Evolutionary conservation across 2,329 filamentous ascomycete species (phyloP).

Genomic region (Pseudocercospora vitis): DNA sequence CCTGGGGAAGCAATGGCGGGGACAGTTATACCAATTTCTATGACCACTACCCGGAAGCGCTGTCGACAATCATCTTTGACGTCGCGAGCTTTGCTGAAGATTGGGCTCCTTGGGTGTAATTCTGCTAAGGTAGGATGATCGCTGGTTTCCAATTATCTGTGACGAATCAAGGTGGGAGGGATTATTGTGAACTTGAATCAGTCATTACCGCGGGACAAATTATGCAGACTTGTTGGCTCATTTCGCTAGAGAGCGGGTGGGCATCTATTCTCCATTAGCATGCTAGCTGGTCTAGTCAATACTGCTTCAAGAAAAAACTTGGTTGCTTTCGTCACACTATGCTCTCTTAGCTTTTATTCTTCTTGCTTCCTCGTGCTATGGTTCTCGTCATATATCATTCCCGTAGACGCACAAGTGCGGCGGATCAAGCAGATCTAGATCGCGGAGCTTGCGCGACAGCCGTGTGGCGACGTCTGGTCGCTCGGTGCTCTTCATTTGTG

Average conservation of each 20-base stretch:
- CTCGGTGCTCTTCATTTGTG: slow-evolving; percentile 34
- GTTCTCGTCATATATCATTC: slow-evolving; percentile 26
- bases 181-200: no score
- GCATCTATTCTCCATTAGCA: neutral
- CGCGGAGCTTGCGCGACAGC: slow-evolving; percentile 11
- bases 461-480: slow-evolving; percentile 5
- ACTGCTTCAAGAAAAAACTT: neutral
- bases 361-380: slow-evolving; percentile 4
- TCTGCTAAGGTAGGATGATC: neutral
- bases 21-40: neutral
- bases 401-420: slow-evolving; percentile 32
- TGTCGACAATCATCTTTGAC: neutral
- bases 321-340: neutral
- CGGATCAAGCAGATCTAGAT: slow-evolving; percentile 13
- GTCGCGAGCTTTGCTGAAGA: neutral
- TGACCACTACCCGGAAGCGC: neutral
- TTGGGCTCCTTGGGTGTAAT: neutral
- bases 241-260: no score
- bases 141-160: no score
- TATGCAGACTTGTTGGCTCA: no score
- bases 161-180: no score
- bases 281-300: no score
- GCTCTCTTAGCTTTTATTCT: neutral
- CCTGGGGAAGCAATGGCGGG: slow-evolving; percentile 4
- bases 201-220: no score